phyloP scores from a whole-genome alignment of 768 basidiomycete species.

The Collybia nuda region DNA sequence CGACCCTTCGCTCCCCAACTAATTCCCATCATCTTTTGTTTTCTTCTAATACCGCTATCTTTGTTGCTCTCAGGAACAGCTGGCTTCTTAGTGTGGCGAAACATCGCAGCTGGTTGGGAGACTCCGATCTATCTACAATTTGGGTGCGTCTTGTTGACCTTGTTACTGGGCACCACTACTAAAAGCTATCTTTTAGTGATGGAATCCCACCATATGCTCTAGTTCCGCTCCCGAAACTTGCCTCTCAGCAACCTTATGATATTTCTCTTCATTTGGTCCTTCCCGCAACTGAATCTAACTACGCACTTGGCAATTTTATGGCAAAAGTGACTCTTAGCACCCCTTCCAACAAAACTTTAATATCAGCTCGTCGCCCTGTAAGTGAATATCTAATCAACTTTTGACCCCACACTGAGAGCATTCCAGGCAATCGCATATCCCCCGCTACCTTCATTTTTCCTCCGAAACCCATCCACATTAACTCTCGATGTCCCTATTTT shows the following conservation, averaged over 20 bases:
- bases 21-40: slow-evolving; percentile 63
- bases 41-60: slow-evolving; percentile 62
- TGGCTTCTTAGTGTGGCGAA: slow-evolving; percentile 76
- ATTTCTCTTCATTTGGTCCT: slow-evolving; percentile 65
- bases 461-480: slow-evolving; percentile 37
- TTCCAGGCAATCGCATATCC: slow-evolving; percentile 60
- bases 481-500: slow-evolving; percentile 58
- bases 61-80: slow-evolving; percentile 61
- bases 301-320: slow-evolving; percentile 87
- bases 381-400: slow-evolving; percentile 22
- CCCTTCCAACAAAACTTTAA: slow-evolving; percentile 61
- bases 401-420: not conserved
- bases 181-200: slow-evolving; percentile 43
- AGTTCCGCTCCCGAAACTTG: slow-evolving; percentile 47
- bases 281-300: slow-evolving; percentile 66
- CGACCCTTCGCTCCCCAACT: slow-evolving; percentile 60
- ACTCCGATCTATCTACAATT: slow-evolving; percentile 73
- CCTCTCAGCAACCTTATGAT: slow-evolving; percentile 70
- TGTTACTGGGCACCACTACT: not conserved
- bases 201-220: slow-evolving; percentile 64
- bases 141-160: slow-evolving; percentile 49
- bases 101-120: slow-evolving; percentile 70
- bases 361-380: slow-evolving; percentile 64
- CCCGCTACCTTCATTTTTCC: slow-evolving; percentile 38
- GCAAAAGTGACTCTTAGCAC: slow-evolving; percentile 59